Base-by-base conservation (phyloP, 768 basidiomycete genomes). In the Phylloporus sp. region DNA sequence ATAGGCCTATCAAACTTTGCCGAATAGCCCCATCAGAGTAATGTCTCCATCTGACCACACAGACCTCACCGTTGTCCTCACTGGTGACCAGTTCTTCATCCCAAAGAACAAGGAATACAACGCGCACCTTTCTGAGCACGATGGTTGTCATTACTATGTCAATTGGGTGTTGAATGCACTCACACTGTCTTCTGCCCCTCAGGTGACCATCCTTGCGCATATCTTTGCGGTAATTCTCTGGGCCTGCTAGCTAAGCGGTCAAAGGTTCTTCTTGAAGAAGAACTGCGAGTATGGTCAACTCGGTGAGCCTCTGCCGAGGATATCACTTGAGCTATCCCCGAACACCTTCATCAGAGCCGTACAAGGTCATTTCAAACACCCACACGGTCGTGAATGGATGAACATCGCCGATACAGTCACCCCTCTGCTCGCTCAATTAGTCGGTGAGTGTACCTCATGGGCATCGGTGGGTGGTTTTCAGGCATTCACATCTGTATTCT, bases 221-320 rank as follows among this genome's bases (percentile, higher is more conserved):
- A 99, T 69, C 83, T 99, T 46, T 95, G 91, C 66, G 97, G 97
- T 29, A 98, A 99, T 73, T 97, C 94, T 23, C 80, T 98, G 10
- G 97, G 97, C 5, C 76, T 87, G 49, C 73, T 91, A 62, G 81
- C 89, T 39, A 90, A 84, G 66, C 76, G 81, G 32, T 88, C 94
- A 27, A 78, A 80, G 56, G 66, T 76, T 54, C 75, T 94, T 39
- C 74, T 98, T 15, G 73, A 87, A 55, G 82, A 95, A 69, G 97
- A 99, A 69, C 70, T 98, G 45, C 66, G 79, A 44, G 85, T 85
- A 26, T 99, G 97, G 97, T 84, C 78, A 29, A 79, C 83, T 50
- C 76, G 76, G 85, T 86, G 62, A 64, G 76, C 64, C 12, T 41
- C 47, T 31, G 57, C 54, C 49, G 45, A 45, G 52, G 28, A 56